These are phyloP conservation scores for Rubus parviflorus DNA, from an alignment of 306 rosid genomes.

Conservation along the genomic window DNA sequence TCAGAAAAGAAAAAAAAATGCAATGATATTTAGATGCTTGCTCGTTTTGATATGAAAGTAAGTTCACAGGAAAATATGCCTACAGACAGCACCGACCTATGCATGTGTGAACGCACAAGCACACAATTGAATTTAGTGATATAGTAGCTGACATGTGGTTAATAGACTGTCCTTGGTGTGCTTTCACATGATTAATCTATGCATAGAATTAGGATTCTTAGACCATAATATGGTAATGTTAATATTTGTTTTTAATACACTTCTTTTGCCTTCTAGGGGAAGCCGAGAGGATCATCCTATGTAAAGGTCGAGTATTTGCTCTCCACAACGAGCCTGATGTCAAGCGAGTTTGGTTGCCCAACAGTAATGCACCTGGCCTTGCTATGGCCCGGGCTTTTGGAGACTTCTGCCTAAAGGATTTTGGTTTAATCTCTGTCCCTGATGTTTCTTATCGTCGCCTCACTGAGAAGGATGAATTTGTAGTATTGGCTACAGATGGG, in stretches of 20 bases:
- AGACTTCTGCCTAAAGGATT: constrained; percentile 79
- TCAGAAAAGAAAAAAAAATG: not conserved
- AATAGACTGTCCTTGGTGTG: not conserved
- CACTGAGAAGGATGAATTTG: constrained; percentile 64
- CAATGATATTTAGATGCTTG: not conserved
- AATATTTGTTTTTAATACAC: not conserved
- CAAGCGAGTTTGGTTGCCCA: constrained; percentile 80
- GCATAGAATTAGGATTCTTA: not conserved
- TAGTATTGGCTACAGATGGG: constrained; percentile 87
- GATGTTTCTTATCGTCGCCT: constrained; percentile 51
- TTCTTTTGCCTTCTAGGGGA: constrained; percentile 51
- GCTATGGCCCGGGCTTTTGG: constrained; percentile 95
- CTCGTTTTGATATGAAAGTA: not conserved
- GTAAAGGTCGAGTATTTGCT: constrained; percentile 79
- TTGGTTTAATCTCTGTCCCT: constrained; percentile 75
- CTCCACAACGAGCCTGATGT: constrained; percentile 57
- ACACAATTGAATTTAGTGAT: not conserved
- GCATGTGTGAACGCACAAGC: not conserved
- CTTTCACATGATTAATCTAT: not conserved
- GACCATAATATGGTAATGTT: not conserved
- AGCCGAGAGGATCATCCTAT: constrained; percentile 62
- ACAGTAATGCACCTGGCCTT: constrained; percentile 73
- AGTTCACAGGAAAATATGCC: not conserved
- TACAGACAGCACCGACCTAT: not conserved
- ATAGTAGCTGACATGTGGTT: not conserved